Conservation (phyloP, 768 basidiomycete species). For the Symmetrospora coprosmae region DNA sequence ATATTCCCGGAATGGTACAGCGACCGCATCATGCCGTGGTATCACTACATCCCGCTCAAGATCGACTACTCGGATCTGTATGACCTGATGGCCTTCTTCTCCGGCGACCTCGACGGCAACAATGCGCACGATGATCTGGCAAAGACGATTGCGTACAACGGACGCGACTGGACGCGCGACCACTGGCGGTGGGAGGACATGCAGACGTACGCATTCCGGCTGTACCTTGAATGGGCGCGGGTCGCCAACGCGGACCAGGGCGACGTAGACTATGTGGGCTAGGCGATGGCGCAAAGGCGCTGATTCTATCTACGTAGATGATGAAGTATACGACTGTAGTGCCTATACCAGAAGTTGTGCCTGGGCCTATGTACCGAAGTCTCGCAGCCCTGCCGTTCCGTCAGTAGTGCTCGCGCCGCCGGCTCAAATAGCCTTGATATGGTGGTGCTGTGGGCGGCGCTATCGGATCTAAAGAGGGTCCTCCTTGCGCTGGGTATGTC, state of each 20-base stretch:
- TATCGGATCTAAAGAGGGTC: constrained; percentile 15
- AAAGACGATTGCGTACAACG: constrained; percentile 46
- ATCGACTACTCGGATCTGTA: constrained; percentile 41
- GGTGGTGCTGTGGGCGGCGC: constrained; percentile 29
- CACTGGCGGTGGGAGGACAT: constrained; percentile 34
- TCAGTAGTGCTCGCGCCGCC: too few relatives aligned
- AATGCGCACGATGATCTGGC: constrained; percentile 52
- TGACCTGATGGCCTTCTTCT: constrained; percentile 60
- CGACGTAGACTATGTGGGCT: background rate
- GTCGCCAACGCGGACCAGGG: constrained; percentile 17
- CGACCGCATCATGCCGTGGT: constrained; percentile 88
- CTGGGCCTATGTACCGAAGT: too few relatives aligned
- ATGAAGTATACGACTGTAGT: too few relatives aligned
- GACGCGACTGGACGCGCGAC: constrained; percentile 35
- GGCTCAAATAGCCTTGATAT: constrained; percentile 29
- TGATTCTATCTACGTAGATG: too few relatives aligned
- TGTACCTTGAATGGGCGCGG: constrained; percentile 33
- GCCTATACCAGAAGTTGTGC: too few relatives aligned
- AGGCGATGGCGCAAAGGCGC: background rate
- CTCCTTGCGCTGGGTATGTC: constrained; percentile 25
- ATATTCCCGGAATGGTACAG: constrained; percentile 63
- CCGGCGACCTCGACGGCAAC: constrained; percentile 49
- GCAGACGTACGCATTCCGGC: constrained; percentile 33
- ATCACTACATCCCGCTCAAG: constrained; percentile 36
- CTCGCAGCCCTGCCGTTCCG: too few relatives aligned